Evolutionary conservation across 192 early-diverging fungal genomes (phyloP).

Genomic region (Diversispora epigaea): DNA sequence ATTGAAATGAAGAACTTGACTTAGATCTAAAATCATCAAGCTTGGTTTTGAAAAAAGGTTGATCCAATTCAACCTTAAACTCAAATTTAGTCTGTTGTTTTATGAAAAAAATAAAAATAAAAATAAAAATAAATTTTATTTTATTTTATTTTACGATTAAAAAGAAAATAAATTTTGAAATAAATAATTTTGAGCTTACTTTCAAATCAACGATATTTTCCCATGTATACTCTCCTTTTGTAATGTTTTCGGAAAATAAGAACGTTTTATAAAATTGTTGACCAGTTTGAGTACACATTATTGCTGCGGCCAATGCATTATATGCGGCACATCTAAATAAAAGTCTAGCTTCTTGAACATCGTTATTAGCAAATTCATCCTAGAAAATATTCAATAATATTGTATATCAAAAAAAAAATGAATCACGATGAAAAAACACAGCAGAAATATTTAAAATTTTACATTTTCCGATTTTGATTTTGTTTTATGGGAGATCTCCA

Average conservation of each 20-base stretch:
- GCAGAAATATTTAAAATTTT: background rate
- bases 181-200: constrained; percentile 14
- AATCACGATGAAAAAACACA: background rate
- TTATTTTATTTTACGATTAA: background rate
- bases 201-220: constrained; percentile 58
- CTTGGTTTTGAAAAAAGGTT: background rate
- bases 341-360: constrained; percentile 24
- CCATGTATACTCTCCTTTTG: constrained; percentile 56
- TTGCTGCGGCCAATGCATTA: constrained; percentile 52
- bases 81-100: background rate
- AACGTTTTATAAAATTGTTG: constrained; percentile 57
- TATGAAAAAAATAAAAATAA: background rate
- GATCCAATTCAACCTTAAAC: background rate
- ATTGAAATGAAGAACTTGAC: background rate
- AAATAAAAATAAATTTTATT: background rate
- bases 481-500: constrained; percentile 42
- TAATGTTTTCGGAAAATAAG: constrained; percentile 58
- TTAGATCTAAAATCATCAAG: constrained; percentile 8
- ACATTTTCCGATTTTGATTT: constrained; percentile 41
- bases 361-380: constrained; percentile 33
- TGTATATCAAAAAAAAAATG: background rate
- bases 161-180: background rate
- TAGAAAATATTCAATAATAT: background rate
- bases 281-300: constrained; percentile 58
- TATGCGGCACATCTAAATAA: constrained; percentile 58